Conservation (phyloP, 2,329 filamentous ascomycete species). For the Cordyceps tenuipes region DNA sequence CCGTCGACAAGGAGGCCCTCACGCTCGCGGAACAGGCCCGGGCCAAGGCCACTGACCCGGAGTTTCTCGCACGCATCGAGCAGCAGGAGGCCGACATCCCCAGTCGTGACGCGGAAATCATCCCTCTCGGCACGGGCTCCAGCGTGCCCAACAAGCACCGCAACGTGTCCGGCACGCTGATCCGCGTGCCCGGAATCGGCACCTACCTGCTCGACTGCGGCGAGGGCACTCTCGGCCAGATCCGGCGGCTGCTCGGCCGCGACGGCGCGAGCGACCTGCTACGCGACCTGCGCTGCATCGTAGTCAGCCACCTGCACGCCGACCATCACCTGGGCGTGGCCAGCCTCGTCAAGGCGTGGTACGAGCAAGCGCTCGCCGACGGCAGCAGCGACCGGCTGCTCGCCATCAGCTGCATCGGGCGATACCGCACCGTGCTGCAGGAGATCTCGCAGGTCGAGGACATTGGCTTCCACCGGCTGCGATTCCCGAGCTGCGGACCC, state of each 20-base stretch:
- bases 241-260: conserved; percentile 63
- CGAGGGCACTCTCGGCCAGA: conserved; percentile 83
- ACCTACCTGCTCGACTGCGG: conserved; percentile 87
- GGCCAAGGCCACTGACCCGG: conserved; percentile 30
- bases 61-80: conserved; percentile 41
- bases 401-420: conserved; percentile 58
- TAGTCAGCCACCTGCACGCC: conserved; percentile 92
- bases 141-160: conserved; percentile 86
- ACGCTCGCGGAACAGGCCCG: conserved; percentile 42
- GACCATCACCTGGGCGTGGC: conserved; percentile 87
- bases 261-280: conserved; percentile 62
- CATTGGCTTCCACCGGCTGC: conserved; percentile 54
- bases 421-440: conserved; percentile 67
- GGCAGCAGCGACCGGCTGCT: conserved; percentile 38
- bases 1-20: conserved; percentile 36
- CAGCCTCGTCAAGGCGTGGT: conserved; percentile 78
- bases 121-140: conserved; percentile 85
- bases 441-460: conserved; percentile 77
- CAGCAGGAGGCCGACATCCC: conserved; percentile 57
- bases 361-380: conserved; percentile 39
- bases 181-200: conserved; percentile 78
- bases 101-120: conserved; percentile 69
- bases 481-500: conserved; percentile 24
- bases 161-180: conserved; percentile 83
- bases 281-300: conserved; percentile 70